These are phyloP conservation scores for Eucalyptus shirleyi DNA, from an alignment of 345 rosid species.

Conservation along the genomic window DNA sequence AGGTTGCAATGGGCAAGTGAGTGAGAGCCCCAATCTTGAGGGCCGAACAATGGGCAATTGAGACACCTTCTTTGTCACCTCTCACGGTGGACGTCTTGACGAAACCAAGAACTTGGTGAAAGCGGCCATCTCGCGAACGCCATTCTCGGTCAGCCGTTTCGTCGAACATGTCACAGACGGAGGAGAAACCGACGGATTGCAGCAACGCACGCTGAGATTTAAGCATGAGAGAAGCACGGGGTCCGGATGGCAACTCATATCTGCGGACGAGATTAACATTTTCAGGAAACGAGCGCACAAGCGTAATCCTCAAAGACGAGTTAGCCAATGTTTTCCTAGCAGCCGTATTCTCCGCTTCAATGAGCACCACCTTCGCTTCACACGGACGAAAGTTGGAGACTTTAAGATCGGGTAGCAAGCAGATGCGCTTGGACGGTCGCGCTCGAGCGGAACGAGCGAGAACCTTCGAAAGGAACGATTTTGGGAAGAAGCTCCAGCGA, in stretches of 20 bases:
- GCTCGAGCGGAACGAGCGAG: not conserved
- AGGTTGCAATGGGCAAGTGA: slow-evolving; percentile 27
- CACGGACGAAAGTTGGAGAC: not conserved
- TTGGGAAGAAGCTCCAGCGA: not conserved
- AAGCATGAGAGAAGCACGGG: not conserved
- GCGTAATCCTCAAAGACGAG: not conserved
- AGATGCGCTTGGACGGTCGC: not conserved
- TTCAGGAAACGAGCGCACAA: not conserved
- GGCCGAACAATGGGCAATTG: slow-evolving; percentile 34
- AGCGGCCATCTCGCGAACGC: not conserved
- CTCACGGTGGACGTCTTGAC: slow-evolving; percentile 12
- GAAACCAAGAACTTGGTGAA: slow-evolving; percentile 6
- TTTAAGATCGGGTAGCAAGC: not conserved
- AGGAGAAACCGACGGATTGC: not conserved
- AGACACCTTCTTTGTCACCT: not conserved
- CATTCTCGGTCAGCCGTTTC: slow-evolving; percentile 23
- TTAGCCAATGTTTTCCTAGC: not conserved
- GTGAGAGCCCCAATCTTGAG: slow-evolving; percentile 40
- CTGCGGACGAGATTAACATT: not conserved
- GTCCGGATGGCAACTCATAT: not conserved
- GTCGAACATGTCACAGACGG: slow-evolving; percentile 18
- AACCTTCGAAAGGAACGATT: not conserved
- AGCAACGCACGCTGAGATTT: not conserved
- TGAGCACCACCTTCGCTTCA: not conserved
- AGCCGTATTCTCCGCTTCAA: not conserved